phyloP scores from a whole-genome alignment of 805 yeast species.

The Candida ficus region DNA sequence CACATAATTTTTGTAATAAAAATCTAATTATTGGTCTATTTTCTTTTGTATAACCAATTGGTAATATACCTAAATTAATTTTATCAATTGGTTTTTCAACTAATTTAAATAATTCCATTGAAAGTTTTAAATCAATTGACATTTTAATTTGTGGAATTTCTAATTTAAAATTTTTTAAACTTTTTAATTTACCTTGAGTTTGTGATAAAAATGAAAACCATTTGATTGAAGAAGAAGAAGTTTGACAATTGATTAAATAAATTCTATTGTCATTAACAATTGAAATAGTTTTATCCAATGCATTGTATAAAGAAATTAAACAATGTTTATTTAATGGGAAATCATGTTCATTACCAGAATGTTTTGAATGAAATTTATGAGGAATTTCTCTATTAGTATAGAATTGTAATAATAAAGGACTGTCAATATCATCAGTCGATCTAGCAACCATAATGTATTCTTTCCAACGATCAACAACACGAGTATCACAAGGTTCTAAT shows the following conservation, averaged over 20 bases:
- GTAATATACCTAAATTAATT: constrained; percentile 2
- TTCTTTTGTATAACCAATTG: constrained; percentile 23
- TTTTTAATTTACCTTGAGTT: constrained; percentile 36
- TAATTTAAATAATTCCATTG: constrained; percentile 9
- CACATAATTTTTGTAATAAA: constrained; percentile 33
- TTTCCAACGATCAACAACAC: constrained; percentile 68
- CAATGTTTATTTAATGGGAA: constrained; percentile 27
- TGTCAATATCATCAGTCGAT: constrained; percentile 44
- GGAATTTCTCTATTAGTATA: constrained; percentile 41
- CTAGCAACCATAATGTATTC: constrained; percentile 74
- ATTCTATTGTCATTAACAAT: constrained; percentile 35
- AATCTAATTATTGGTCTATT: constrained; percentile 31
- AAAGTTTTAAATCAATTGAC: constrained; percentile 23
- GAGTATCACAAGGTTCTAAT: constrained; percentile 44
- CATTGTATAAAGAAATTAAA: constrained; percentile 51
- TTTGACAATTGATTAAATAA: constrained; percentile 53
- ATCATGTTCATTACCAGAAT: constrained; percentile 24
- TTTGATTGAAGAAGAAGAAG: constrained; percentile 46
- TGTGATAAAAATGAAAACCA: constrained; percentile 61
- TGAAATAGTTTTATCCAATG: constrained; percentile 65
- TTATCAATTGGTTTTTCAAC: not conserved
- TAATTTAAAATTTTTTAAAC: constrained; percentile 38
- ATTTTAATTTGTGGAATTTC: constrained; percentile 36
- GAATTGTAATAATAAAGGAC: constrained; percentile 61
- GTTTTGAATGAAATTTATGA: constrained; percentile 6